Conservation (phyloP, 331 rosid species). For the Acacia pycnantha region DNA sequence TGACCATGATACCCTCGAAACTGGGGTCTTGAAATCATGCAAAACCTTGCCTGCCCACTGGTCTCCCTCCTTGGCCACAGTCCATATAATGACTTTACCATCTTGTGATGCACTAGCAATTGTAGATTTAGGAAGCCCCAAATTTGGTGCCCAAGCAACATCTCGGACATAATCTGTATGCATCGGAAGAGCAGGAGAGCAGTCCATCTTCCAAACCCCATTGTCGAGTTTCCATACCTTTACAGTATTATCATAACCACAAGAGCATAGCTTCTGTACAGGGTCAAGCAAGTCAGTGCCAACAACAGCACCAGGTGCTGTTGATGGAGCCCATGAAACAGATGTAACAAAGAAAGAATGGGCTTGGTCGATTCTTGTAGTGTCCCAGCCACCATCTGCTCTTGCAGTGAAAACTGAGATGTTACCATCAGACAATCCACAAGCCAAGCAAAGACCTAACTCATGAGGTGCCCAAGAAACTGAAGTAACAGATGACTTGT, state of each 20-base stretch:
- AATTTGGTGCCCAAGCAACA: constrained; percentile 92
- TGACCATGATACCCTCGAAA: constrained; percentile 91
- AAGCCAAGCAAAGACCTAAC: constrained; percentile 76
- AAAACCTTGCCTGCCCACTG: constrained; percentile 83
- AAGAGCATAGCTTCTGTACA: constrained; percentile 83
- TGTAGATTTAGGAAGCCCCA: constrained; percentile 89
- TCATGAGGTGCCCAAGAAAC: constrained; percentile 89
- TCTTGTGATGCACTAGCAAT: constrained; percentile 88
- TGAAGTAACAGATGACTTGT: constrained; percentile 76
- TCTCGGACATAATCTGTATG: constrained; percentile 88
- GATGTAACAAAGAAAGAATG: constrained; percentile 92
- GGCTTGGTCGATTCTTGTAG: constrained; percentile 71
- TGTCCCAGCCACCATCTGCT: constrained; percentile 81
- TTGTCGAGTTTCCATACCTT: constrained; percentile 74
- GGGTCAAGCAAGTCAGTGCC: constrained; percentile 79
- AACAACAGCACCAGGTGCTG: constrained; percentile 77
- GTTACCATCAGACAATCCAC: constrained; percentile 89
- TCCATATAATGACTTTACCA: constrained; percentile 79
- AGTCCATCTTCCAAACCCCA: constrained; percentile 89
- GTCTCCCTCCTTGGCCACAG: constrained; percentile 82
- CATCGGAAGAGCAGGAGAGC: constrained; percentile 86
- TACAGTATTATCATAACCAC: constrained; percentile 87
- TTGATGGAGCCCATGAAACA: constrained; percentile 91
- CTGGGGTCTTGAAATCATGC: constrained; percentile 72
- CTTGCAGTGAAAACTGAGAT: constrained; percentile 74